These are phyloP conservation scores for Parasarocladium wereldwijsianum DNA, from an alignment of 2,329 filamentous ascomycete genomes.

Conservation along the genomic window DNA sequence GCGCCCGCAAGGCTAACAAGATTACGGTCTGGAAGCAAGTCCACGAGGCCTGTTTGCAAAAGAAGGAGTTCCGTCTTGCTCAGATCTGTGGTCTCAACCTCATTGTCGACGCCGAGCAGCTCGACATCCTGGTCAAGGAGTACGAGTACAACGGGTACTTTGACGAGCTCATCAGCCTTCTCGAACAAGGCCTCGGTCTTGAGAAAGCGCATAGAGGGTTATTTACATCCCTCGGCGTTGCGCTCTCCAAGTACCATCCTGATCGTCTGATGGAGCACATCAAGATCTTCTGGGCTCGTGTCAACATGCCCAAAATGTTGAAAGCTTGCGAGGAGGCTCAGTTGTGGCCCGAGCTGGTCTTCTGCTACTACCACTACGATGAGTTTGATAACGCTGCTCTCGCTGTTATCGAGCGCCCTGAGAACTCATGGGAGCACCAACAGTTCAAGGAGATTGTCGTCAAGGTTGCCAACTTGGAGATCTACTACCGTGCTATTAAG, in stretches of 20 bases:
- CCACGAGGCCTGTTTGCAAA: slow-evolving; percentile 85
- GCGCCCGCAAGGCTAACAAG: slow-evolving; percentile 95
- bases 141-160: slow-evolving; percentile 98
- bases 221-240: slow-evolving; percentile 88
- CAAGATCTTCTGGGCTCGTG: slow-evolving; percentile 94
- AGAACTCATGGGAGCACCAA: slow-evolving; percentile 98
- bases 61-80: slow-evolving; percentile 97
- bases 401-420: slow-evolving; percentile 93
- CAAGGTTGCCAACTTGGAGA: slow-evolving; percentile 97
- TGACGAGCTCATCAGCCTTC: slow-evolving; percentile 85
- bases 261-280: slow-evolving; percentile 97
- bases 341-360: slow-evolving; percentile 93
- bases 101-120: slow-evolving; percentile 92
- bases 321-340: slow-evolving; percentile 85
- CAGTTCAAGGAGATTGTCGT: slow-evolving; percentile 98
- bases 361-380: slow-evolving; percentile 96
- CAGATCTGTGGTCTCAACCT: slow-evolving; percentile 98
- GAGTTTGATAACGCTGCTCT: slow-evolving; percentile 96
- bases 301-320: slow-evolving; percentile 97
- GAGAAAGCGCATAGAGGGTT: slow-evolving; percentile 93
- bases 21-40: slow-evolving; percentile 99
- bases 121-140: slow-evolving; percentile 84
- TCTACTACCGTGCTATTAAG: slow-evolving; percentile 94
- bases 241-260: slow-evolving; percentile 85
- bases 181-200: slow-evolving; percentile 91